Evolutionary conservation across 225 moss, liverwort and hornwort species (phyloP).

Genomic region (Sphagnum contortum): DNA sequence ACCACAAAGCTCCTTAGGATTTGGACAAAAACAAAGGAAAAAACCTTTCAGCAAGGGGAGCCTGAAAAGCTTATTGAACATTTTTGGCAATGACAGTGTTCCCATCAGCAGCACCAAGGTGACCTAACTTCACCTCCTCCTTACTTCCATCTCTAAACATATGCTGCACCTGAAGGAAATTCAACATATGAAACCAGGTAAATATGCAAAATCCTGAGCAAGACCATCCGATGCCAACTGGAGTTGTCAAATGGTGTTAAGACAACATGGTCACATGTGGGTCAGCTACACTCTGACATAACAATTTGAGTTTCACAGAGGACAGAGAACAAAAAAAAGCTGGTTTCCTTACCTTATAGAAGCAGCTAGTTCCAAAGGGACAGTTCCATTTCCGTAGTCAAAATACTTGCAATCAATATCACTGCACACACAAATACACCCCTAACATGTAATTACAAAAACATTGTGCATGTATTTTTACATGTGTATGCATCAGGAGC

Average conservation of each 20-base stretch:
- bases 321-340: neutral
- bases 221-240: no score
- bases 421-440: conserved; percentile 22
- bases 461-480: no score
- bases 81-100: conserved; percentile 81
- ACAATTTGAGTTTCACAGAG: neutral
- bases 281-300: no score
- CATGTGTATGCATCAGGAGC: no score
- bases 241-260: no score
- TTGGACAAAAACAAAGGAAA: no score
- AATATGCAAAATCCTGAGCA: neutral
- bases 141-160: conserved; percentile 64
- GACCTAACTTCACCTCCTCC: conserved; percentile 76
- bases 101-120: conserved; percentile 93
- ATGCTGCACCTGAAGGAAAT: conserved; percentile 45
- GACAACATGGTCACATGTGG: no score
- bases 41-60: no score
- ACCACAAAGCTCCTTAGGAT: no score
- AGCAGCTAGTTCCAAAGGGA: conserved; percentile 94
- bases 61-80: conserved; percentile 46
- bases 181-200: neutral
- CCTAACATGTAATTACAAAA: no score
- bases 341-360: conserved; percentile 55
- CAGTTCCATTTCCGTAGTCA: conserved; percentile 70
- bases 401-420: conserved; percentile 77